Percentiles rank a stretch among this genome's conserved stretches.
Evolutionary conservation across 2,329 filamentous ascomycete genomes (phyloP).

Genomic region (Phyllosticta ampelicida): DNA sequence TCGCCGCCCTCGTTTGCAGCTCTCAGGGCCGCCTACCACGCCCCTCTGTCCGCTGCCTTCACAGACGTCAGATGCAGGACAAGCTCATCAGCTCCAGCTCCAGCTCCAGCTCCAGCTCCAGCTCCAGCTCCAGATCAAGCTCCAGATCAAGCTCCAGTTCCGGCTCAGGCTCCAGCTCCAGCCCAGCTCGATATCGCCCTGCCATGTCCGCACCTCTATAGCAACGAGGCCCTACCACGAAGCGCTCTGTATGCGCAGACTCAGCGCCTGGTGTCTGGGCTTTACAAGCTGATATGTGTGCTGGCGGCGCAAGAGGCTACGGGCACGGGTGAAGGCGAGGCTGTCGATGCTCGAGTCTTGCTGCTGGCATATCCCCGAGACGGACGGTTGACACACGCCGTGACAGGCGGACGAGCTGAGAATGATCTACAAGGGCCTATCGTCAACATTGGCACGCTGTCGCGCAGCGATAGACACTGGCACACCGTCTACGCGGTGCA

Average conservation of each 20-base stretch:
- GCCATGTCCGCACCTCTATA: constrained; percentile 49
- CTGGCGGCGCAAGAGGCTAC: constrained; percentile 55
- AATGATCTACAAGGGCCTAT: constrained; percentile 37
- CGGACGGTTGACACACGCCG: constrained; percentile 18
- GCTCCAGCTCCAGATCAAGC: constrained; percentile 45
- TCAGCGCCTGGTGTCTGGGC: constrained; percentile 61
- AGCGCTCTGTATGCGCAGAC: constrained; percentile 53
- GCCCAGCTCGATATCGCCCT: constrained; percentile 51
- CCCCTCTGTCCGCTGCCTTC: constrained; percentile 32
- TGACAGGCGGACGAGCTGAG: constrained; percentile 17
- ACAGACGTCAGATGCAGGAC: constrained; percentile 25
- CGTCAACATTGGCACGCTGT: constrained; percentile 38
- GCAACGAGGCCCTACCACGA: constrained; percentile 39
- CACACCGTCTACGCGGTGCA: constrained; percentile 53
- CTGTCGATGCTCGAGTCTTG: constrained; percentile 66
- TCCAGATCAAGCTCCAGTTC: too few relatives aligned
- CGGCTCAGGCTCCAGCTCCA: constrained; percentile 15
- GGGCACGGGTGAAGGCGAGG: constrained; percentile 54
- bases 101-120: constrained; percentile 28
- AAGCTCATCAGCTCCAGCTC: constrained; percentile 21
- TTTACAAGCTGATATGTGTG: constrained; percentile 69
- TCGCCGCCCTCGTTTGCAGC: constrained; percentile 28
- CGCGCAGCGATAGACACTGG: constrained; percentile 47
- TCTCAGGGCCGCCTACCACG: constrained; percentile 33
- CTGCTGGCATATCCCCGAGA: constrained; percentile 52